These are phyloP conservation scores for Mycosphaerella sp. DNA, from an alignment of 2,329 filamentous ascomycete species.

Conservation along the genomic window DNA sequence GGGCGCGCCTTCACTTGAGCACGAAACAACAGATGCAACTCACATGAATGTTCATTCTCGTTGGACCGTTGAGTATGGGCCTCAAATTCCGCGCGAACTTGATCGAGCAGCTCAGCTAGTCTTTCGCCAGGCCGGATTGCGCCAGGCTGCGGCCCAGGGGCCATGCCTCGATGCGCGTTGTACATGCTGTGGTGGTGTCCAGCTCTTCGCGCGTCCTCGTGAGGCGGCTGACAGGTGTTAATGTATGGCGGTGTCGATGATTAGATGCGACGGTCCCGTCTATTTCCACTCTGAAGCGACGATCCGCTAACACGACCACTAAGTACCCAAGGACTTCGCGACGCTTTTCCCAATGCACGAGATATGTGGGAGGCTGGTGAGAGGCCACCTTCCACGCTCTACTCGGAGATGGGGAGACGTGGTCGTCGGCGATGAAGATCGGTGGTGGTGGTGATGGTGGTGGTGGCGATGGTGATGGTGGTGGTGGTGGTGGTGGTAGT, in stretches of 20 bases:
- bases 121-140: constrained; percentile 60
- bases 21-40: constrained; percentile 39
- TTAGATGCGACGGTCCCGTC: neutral
- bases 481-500: neutral
- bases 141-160: constrained; percentile 56
- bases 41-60: constrained; percentile 90
- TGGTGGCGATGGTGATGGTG: too few relatives aligned
- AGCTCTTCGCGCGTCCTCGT: constrained; percentile 7
- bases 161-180: constrained; percentile 76
- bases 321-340: neutral
- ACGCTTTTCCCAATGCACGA: neutral
- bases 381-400: neutral
- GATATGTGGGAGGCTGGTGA: neutral
- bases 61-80: constrained; percentile 63
- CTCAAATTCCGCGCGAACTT: constrained; percentile 86
- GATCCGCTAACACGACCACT: too few relatives aligned
- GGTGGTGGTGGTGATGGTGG: neutral
- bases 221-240: constrained; percentile 1
- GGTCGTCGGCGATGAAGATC: neutral
- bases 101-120: constrained; percentile 84
- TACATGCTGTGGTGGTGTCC: constrained; percentile 56
- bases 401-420: neutral
- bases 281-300: neutral
- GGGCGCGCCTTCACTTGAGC: neutral
- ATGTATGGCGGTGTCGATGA: neutral